Percentiles rank a stretch among this genome's conserved stretches.
These are phyloP conservation scores for Nothopassalora personata DNA, from an alignment of 2,329 filamentous ascomycete species.

Conservation along the genomic window DNA sequence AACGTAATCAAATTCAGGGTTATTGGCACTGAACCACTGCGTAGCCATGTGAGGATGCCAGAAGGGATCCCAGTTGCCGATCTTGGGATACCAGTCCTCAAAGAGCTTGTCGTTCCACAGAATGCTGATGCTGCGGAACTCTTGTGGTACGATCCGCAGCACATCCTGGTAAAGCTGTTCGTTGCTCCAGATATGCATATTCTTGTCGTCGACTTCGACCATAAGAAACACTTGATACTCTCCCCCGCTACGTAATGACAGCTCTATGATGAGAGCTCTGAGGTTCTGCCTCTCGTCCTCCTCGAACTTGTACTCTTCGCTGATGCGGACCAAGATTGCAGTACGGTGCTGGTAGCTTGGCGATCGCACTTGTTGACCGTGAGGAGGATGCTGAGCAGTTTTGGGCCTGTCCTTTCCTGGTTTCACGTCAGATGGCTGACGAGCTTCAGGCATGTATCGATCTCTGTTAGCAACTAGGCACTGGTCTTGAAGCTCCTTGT, in stretches of 20 bases:
- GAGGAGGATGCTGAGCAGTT: slow-evolving; percentile 6
- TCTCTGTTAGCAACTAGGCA: slow-evolving; percentile 62
- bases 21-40: slow-evolving; percentile 68
- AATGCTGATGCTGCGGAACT: slow-evolving; percentile 65
- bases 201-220: slow-evolving; percentile 49
- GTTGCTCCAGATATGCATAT: slow-evolving; percentile 55
- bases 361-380: neutral
- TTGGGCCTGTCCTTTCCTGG: slow-evolving; percentile 22
- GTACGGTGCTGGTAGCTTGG: slow-evolving; percentile 38
- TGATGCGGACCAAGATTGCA: slow-evolving; percentile 43
- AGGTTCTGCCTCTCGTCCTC: slow-evolving; percentile 44
- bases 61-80: slow-evolving; percentile 46
- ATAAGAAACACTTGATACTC: slow-evolving; percentile 47
- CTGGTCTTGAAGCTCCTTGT: slow-evolving; percentile 63
- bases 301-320: slow-evolving; percentile 44
- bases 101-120: slow-evolving; percentile 63
- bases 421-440: slow-evolving; percentile 24
- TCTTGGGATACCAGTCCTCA: slow-evolving; percentile 45
- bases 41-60: slow-evolving; percentile 64
- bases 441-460: slow-evolving; percentile 48
- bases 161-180: slow-evolving; percentile 55
- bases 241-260: slow-evolving; percentile 42
- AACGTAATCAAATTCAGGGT: slow-evolving; percentile 73
- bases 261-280: slow-evolving; percentile 43
- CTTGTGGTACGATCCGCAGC: slow-evolving; percentile 60